These are phyloP conservation scores for Kodamaea plutei DNA, from an alignment of 1,139 yeast species.

Conservation along the genomic window DNA sequence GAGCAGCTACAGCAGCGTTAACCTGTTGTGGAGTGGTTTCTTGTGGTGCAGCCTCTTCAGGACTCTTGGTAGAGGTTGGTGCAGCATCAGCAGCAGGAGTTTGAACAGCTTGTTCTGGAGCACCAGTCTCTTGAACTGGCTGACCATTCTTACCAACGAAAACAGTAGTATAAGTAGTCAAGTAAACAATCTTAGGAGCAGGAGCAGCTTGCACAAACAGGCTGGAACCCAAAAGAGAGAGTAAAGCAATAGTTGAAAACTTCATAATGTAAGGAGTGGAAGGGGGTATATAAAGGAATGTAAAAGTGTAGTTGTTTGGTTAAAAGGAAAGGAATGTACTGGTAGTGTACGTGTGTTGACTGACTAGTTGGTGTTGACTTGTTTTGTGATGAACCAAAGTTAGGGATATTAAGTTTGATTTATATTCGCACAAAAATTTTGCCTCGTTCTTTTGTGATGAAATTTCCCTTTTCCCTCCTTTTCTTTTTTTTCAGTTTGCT, in stretches of 20 bases:
- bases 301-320: too few species aligned
- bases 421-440: too few species aligned
- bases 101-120: slow-evolving; percentile 3
- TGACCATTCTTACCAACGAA: slow-evolving; percentile 11
- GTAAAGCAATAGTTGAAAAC: slow-evolving; percentile 12
- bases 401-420: too few species aligned
- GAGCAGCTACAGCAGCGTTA: slow-evolving; percentile 5
- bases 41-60: slow-evolving; percentile 7
- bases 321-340: too few species aligned
- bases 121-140: slow-evolving; percentile 8
- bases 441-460: too few species aligned
- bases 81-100: slow-evolving; percentile 6
- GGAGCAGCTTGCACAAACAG: slow-evolving; percentile 20
- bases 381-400: too few species aligned
- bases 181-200: slow-evolving; percentile 18
- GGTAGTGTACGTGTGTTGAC: neutral
- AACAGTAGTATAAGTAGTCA: slow-evolving; percentile 17
- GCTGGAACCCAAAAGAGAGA: slow-evolving; percentile 11
- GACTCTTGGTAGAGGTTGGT: slow-evolving; percentile 6
- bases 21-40: slow-evolving; percentile 11
- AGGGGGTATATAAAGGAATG: slow-evolving; percentile 1
- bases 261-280: slow-evolving; percentile 10
- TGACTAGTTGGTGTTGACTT: too few species aligned
- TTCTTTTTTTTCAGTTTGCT: too few species aligned
- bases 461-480: too few species aligned